Percentiles rank a stretch among this genome's conserved stretches.
Conservation (phyloP, 108 stramenopile genomes). For the Seminavis robusta region DNA sequence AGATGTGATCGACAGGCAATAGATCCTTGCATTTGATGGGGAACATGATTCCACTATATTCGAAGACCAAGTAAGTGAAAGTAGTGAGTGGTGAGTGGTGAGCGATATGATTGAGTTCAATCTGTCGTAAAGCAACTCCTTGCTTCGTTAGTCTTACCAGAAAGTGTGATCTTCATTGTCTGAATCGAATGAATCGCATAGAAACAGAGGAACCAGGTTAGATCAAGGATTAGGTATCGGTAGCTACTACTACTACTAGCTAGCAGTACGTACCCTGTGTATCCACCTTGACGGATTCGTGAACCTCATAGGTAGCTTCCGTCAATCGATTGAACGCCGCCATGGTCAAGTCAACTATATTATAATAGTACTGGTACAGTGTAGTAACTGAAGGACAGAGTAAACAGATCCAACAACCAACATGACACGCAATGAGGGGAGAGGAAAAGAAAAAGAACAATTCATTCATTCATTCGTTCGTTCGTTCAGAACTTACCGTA, state of each 20-base stretch:
- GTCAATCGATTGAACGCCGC: conserved; percentile 76
- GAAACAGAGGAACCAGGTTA: background rate
- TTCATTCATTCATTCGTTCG: no score
- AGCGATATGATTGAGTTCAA: background rate
- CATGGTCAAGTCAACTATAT: conserved; percentile 37
- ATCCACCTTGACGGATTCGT: conserved; percentile 71
- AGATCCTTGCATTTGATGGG: conserved; percentile 76
- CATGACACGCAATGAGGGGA: no score
- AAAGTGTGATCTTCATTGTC: conserved; percentile 91
- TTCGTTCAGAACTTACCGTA: no score
- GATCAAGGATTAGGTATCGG: background rate
- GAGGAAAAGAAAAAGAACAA: no score
- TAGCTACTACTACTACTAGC: background rate
- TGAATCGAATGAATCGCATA: conserved; percentile 1
- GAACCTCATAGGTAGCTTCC: conserved; percentile 70
- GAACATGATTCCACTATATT: conserved; percentile 76
- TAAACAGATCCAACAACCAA: no score
- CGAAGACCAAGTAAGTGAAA: background rate
- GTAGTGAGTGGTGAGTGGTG: background rate
- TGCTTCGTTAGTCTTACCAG: conserved; percentile 41
- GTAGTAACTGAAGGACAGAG: no score
- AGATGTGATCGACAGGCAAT: conserved; percentile 69
- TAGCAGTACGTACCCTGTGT: conserved; percentile 44
- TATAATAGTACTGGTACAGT: background rate
- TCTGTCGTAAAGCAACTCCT: background rate